These are phyloP conservation scores for Ascochyta rabiei DNA, from an alignment of 2,329 filamentous ascomycete genomes.

Conservation along the genomic window DNA sequence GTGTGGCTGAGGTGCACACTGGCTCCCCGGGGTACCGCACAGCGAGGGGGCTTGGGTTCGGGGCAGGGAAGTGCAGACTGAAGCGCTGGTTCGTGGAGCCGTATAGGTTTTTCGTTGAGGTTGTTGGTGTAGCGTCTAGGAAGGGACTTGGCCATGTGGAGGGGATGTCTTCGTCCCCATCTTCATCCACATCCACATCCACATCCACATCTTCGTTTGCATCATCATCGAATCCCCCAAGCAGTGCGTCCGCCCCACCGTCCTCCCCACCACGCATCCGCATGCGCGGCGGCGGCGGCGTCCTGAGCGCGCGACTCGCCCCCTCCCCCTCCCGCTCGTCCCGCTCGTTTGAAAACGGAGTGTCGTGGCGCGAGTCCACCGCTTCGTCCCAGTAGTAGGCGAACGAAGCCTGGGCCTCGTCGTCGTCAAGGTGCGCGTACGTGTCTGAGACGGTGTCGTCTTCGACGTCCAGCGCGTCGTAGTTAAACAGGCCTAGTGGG, in stretches of 20 bases:
- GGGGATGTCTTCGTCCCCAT: not conserved
- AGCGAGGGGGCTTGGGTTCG: not conserved
- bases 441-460: slow-evolving; percentile 34
- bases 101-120: not conserved
- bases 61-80: not conserved
- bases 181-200: too few relatives aligned
- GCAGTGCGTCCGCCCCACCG: not conserved
- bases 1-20: not conserved
- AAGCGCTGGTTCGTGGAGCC: not conserved
- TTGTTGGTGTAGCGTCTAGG: not conserved
- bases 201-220: not conserved
- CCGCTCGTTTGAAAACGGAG: slow-evolving; percentile 16
- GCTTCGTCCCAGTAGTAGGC: slow-evolving; percentile 4
- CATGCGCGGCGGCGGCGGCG: not conserved
- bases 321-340: too few relatives aligned
- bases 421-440: slow-evolving; percentile 42
- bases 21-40: slow-evolving; percentile 5
- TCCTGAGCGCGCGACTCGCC: not conserved
- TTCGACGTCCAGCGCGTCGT: slow-evolving; percentile 50
- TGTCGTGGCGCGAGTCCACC: slow-evolving; percentile 18
- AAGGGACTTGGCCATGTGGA: not conserved
- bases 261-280: too few relatives aligned
- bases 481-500: slow-evolving; percentile 51
- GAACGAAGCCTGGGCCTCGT: slow-evolving; percentile 13
- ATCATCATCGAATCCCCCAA: not conserved